Evolutionary conservation across 805 yeast species (phyloP), one percentile per base, ranked within the genome.

Genomic region (Wickerhamomyces hampshirensis): DNA sequence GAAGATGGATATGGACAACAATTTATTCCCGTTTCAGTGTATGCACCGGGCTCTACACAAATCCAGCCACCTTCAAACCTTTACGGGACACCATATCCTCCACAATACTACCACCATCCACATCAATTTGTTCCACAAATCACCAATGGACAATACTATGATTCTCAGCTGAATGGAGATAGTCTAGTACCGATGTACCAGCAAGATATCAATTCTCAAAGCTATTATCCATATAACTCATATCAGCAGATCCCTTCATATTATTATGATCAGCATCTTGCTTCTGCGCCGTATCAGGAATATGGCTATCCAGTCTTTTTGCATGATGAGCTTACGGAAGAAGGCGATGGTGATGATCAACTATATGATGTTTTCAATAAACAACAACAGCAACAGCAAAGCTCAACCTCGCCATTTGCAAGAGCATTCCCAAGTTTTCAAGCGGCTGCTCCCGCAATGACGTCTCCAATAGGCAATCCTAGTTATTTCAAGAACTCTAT

Each of bases 141-240:
- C 16, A 48, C 56, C 5, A 54, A 54, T 38, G 58, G 51, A 6
- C 54, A 52, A 17, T 54, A 37, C 33, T 54, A 54, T 30, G 58
- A 54, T 23, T 36, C 39, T 10, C 51, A 44, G 17, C 4, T 35
- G 5, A 24, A 35, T 21, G 53, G 48, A 0, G 46, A 46, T 15
- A 33, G 40, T 14, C 43, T 28, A 13, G 5, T 33, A 4, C 5
- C 37, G 10, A 11, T 5, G 12, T 29, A 40, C 30, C 37, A 33
- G 12, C 26, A 27, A 9, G 46, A 44, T n/a, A n/a, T n/a, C n/a
- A n/a, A n/a, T n/a, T n/a, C n/a, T n/a, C n/a, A n/a, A n/a, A n/a
- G n/a, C n/a, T 23, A 24, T 16, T 14, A 31, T 10, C 31, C 24
- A 9, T 5, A 28, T 26, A 13, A 14, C n/a, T 23, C 33, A 23